Evolutionary conservation across 768 basidiomycete species (phyloP).

Genomic region (Aureoboletus auriporus): DNA sequence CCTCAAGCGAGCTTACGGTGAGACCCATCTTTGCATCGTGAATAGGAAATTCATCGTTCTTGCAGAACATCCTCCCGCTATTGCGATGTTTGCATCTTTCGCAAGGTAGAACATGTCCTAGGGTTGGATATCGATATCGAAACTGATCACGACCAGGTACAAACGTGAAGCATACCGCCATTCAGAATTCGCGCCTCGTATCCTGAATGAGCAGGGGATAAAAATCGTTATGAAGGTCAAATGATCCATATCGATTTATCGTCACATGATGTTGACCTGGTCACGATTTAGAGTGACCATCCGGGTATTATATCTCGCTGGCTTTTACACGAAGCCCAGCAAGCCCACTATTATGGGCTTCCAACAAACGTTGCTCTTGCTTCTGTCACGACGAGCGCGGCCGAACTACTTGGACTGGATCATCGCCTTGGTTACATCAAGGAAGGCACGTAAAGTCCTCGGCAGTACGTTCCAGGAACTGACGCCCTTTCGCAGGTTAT

Average conservation of each 20-base stretch:
- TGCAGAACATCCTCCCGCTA: conserved; percentile 51
- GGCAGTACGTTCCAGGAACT: not conserved
- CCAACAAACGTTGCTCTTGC: conserved; percentile 65
- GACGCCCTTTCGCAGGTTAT: conserved; percentile 41
- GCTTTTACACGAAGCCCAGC: conserved; percentile 80
- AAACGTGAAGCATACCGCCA: conserved; percentile 58
- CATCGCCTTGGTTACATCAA: conserved; percentile 79
- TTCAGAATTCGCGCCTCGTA: conserved; percentile 54
- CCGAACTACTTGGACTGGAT: conserved; percentile 67
- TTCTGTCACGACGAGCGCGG: conserved; percentile 72
- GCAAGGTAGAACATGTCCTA: conserved; percentile 26
- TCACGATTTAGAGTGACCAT: conserved; percentile 56
- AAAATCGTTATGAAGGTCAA: conserved; percentile 49
- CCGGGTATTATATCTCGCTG: conserved; percentile 65
- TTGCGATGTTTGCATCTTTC: conserved; percentile 69
- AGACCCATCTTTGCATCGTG: conserved; percentile 1
- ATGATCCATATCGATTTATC: not conserved
- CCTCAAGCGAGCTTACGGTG: conserved; percentile 66
- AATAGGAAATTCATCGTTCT: not conserved
- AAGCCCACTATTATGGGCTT: conserved; percentile 78
- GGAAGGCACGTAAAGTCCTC: conserved; percentile 37
- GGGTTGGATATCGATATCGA: not conserved
- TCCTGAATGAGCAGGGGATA: conserved; percentile 47
- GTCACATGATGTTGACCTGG: not conserved
- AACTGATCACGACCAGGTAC: conserved; percentile 29